Percentiles rank a stretch among this genome's conserved stretches.
These are phyloP conservation scores for Malus hybrid DNA, from an alignment of 331 rosid species.

Conservation along the genomic window DNA sequence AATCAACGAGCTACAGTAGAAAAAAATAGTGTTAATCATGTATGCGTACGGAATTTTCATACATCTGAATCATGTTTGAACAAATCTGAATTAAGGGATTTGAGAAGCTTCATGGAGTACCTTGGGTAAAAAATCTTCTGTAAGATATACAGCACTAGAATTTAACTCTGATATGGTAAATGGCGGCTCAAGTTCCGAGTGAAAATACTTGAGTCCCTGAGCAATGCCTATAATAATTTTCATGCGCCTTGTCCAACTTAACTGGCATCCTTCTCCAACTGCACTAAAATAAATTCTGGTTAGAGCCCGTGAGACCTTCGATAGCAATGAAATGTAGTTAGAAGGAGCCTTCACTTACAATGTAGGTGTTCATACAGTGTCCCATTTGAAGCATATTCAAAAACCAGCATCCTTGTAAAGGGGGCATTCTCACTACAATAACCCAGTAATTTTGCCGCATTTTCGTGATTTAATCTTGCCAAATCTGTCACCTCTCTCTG, in stretches of 20 bases:
- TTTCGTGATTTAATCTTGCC: constrained; percentile 74
- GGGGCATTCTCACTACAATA: constrained; percentile 83
- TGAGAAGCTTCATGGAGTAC: constrained; percentile 27
- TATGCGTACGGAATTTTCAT: background rate
- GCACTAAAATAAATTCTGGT: constrained; percentile 18
- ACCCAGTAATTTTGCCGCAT: constrained; percentile 77
- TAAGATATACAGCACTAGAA: constrained; percentile 90
- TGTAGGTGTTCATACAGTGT: constrained; percentile 86
- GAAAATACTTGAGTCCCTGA: constrained; percentile 78
- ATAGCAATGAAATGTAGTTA: background rate
- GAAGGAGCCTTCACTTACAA: constrained; percentile 45
- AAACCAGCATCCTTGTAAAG: constrained; percentile 91
- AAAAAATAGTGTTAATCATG: background rate
- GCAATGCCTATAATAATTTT: constrained; percentile 79
- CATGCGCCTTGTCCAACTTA: constrained; percentile 93
- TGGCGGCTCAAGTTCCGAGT: constrained; percentile 86
- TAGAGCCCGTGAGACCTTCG: constrained; percentile 10
- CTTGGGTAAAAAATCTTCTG: constrained; percentile 93
- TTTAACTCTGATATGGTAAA: constrained; percentile 86
- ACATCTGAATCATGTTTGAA: background rate
- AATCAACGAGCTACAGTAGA: constrained; percentile 76
- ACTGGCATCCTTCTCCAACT: constrained; percentile 84
- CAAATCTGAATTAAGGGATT: background rate
- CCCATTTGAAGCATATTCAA: constrained; percentile 94
- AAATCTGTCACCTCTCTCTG: constrained; percentile 95